Evolutionary conservation across 208 protist genomes (phyloP).

Genomic region (Acanthamoeba quina): DNA sequence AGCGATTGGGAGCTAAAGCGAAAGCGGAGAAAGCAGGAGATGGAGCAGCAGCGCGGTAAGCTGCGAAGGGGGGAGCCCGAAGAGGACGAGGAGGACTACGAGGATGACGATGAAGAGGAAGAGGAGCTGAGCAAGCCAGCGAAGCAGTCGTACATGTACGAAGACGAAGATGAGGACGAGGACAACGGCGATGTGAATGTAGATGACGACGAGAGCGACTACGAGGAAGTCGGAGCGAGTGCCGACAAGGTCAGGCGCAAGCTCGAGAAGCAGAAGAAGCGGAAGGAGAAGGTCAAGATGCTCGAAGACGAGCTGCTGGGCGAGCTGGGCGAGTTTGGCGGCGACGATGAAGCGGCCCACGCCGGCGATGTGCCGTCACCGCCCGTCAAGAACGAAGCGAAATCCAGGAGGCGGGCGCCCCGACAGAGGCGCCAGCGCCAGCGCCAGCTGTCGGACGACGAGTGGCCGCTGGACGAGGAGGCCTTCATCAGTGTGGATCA

Average conservation of each 20-base stretch:
- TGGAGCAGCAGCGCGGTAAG: neutral
- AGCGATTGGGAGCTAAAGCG: constrained; percentile 44
- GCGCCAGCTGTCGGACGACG: neutral
- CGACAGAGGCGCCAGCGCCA: neutral
- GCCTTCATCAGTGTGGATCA: constrained; percentile 24
- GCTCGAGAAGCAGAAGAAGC: constrained; percentile 40
- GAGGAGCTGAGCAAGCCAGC: neutral
- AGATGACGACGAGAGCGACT: constrained; percentile 43
- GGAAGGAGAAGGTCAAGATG: constrained; percentile 63
- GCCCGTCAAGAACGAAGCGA: neutral
- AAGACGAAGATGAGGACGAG: neutral
- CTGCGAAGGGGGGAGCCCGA: neutral
- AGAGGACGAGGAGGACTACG: neutral
- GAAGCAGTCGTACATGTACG: neutral
- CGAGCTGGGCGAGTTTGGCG: constrained; percentile 21
- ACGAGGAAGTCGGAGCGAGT: neutral
- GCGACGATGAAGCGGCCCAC: neutral
- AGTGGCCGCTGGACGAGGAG: constrained; percentile 34
- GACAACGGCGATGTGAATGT: neutral
- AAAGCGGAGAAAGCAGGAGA: constrained; percentile 33
- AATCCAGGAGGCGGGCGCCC: neutral
- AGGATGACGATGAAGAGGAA: neutral
- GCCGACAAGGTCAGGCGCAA: neutral
- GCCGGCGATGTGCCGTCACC: neutral
- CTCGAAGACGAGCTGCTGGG: constrained; percentile 54